Evolutionary conservation across 306 rosid genomes (phyloP), one percentile per base, ranked within the genome.

Genomic region (Sicyos baderoa): DNA sequence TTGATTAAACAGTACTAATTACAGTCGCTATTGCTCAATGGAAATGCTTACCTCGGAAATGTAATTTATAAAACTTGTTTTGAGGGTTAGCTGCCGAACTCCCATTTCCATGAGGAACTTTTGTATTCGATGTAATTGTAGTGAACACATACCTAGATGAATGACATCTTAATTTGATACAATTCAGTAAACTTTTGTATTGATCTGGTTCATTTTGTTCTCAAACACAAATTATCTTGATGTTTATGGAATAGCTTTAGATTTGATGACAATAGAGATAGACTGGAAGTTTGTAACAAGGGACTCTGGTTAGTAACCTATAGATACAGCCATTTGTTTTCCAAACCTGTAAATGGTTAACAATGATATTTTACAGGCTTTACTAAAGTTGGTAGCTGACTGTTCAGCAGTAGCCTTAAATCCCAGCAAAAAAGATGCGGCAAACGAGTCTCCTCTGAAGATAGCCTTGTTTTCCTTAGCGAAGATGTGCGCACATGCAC

Each of bases 391-490:
- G 81, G 92, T 90, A 37, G 88, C 86, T 0, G 96, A 93, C 54
- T 90, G 80, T 73, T 84, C 99, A 51, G 79, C 74, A 25, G 70
- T 70, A 61, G 95, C 95, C 6, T 67, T 89, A 75, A 89, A 77
- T 49, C 95, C 93, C 9, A 72, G 85, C 52, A 83, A 83, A 82
- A 92, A 78, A 47, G 91, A 89, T 54, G 79, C 88, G 32, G 78
- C 74, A 49, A 86, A 71, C 2, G 99, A 93, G 79, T 93, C 96
- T 55, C 97, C 99, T 22, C 82, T 90, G n/a, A 90, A 93, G 79
- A 93, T 93, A 73, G 97, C 99, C 42, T 81, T 93, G 29, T 88
- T 90, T 76, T 86, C 99, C 23, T 76, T 93, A 63, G 88, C 96
- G 61, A 93, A 93, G 86, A 90, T 93, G 99, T 93, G 99, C 71